Conservation (phyloP, 164 flowering plant species). For the Kalanchoe fedtschenkoi region DNA sequence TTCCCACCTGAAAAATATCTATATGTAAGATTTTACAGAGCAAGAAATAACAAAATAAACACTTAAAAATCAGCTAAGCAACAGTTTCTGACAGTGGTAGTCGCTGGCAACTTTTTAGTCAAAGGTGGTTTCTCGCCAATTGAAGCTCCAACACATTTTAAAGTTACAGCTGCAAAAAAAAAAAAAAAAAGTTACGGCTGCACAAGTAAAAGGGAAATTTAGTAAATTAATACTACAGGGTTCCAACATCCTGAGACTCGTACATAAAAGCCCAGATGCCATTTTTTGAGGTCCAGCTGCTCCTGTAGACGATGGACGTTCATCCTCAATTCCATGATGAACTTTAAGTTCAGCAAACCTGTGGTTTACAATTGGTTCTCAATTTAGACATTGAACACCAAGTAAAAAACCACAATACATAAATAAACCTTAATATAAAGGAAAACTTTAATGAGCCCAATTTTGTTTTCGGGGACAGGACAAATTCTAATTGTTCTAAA, state of each 20-base stretch:
- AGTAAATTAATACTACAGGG: background rate
- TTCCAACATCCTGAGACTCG: constrained; percentile 10
- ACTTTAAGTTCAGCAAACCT: constrained; percentile 69
- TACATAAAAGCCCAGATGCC: constrained; percentile 83
- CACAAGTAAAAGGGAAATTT: background rate
- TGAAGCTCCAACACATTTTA: constrained; percentile 87
- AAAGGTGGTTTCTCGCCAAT: constrained; percentile 64
- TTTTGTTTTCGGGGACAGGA: no score
- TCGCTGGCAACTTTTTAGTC: constrained; percentile 75
- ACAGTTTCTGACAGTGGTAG: constrained; percentile 46
- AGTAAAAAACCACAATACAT: background rate
- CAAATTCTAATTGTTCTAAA: no score
- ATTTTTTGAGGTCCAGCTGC: constrained; percentile 70
- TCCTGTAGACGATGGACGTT: constrained; percentile 35
- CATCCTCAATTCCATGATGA: constrained; percentile 82
- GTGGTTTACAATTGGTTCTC: constrained; percentile 5
- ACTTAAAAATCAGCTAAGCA: background rate
- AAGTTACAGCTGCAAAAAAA: constrained; percentile 52
- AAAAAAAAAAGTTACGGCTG: constrained; percentile 5
- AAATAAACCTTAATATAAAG: background rate
- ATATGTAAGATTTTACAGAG: background rate
- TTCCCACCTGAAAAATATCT: constrained; percentile 56
- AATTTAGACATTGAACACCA: background rate
- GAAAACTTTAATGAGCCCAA: no score
- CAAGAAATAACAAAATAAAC: background rate